Percentiles rank a stretch among this genome's conserved stretches.
phyloP scores from a whole-genome alignment of 345 rosid species.

The Ceriops tagal region DNA sequence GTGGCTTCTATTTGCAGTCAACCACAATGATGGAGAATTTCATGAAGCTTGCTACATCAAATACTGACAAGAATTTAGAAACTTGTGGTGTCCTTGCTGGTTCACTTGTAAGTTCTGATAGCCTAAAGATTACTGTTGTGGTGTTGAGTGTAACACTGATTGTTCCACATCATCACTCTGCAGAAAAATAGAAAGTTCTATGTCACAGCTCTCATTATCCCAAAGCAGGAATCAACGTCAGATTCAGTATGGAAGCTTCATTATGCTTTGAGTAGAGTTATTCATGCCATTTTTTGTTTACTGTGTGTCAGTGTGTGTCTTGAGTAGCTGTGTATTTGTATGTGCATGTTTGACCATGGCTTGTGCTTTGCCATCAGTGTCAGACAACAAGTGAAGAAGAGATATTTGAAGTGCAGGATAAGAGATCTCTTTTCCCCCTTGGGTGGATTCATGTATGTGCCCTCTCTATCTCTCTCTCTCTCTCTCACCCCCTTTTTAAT shows the following conservation, averaged over 20 bases:
- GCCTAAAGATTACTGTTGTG: slow-evolving; percentile 2
- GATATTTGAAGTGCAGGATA: slow-evolving; percentile 96
- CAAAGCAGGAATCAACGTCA: slow-evolving; percentile 94
- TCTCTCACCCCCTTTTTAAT: background rate
- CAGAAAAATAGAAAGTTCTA: slow-evolving; percentile 88
- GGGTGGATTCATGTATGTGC: slow-evolving; percentile 99
- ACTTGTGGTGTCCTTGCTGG: slow-evolving; percentile 99
- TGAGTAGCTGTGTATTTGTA: too few relatives aligned
- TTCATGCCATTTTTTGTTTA: slow-evolving; percentile 9
- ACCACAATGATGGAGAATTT: slow-evolving; percentile 87
- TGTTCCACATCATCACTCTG: slow-evolving; percentile 23
- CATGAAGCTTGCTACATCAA: slow-evolving; percentile 86
- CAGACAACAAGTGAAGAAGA: slow-evolving; percentile 97
- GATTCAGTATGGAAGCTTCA: slow-evolving; percentile 58
- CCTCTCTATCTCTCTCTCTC: background rate
- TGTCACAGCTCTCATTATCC: slow-evolving; percentile 88
- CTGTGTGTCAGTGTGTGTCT: background rate
- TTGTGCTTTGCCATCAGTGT: slow-evolving; percentile 49
- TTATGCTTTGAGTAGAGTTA: slow-evolving; percentile 3
- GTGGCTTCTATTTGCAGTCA: slow-evolving; percentile 53
- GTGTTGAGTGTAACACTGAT: slow-evolving; percentile 18
- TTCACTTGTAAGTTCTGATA: slow-evolving; percentile 64
- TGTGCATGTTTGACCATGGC: too few relatives aligned
- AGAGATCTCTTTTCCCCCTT: slow-evolving; percentile 82
- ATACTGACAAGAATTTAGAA: slow-evolving; percentile 84